Evolutionary conservation across 2,329 filamentous ascomycete species (phyloP).

Genomic region (Pseudocercospora vitis): DNA sequence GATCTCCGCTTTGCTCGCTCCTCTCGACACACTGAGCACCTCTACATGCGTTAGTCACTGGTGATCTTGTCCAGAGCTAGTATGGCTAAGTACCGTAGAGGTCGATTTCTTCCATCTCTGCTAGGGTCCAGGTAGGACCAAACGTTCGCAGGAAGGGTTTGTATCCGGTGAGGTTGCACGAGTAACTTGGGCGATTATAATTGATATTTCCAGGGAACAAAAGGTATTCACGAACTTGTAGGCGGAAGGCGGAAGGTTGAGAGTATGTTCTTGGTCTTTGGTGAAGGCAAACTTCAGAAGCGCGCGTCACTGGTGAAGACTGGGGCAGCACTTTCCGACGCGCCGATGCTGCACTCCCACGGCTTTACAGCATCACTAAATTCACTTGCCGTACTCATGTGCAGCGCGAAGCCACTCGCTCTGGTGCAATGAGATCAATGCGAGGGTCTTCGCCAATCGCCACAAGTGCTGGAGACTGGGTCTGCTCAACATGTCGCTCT

Average conservation of each 20-base stretch:
- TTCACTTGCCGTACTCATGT: slow-evolving; percentile 8
- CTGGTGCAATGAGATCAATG: background rate
- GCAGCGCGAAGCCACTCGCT: background rate
- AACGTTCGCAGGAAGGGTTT: background rate
- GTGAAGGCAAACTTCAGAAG: background rate
- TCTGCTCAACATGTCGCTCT: slow-evolving; percentile 28
- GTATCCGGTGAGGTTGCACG: background rate
- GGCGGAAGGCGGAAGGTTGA: background rate
- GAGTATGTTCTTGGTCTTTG: background rate
- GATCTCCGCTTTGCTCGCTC: slow-evolving; percentile 75
- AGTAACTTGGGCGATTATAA: no score
- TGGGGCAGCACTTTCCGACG: no score
- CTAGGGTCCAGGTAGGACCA: background rate
- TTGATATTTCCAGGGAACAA: background rate
- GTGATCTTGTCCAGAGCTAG: background rate
- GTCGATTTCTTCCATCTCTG: slow-evolving; percentile 50
- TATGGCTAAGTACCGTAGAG: slow-evolving; percentile 52
- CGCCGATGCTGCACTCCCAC: no score
- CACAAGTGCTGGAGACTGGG: slow-evolving; percentile 17
- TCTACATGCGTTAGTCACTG: slow-evolving; percentile 55
- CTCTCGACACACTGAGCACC: slow-evolving; percentile 72
- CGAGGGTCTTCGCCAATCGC: background rate
- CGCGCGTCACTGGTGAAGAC: background rate
- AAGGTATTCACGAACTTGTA: background rate
- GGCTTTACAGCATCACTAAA: no score